A percentile compares a stretch with the other conserved stretches of the same genome.
Conservation (phyloP, 1,139 yeast genomes). For the Kodamaea sp. region DNA sequence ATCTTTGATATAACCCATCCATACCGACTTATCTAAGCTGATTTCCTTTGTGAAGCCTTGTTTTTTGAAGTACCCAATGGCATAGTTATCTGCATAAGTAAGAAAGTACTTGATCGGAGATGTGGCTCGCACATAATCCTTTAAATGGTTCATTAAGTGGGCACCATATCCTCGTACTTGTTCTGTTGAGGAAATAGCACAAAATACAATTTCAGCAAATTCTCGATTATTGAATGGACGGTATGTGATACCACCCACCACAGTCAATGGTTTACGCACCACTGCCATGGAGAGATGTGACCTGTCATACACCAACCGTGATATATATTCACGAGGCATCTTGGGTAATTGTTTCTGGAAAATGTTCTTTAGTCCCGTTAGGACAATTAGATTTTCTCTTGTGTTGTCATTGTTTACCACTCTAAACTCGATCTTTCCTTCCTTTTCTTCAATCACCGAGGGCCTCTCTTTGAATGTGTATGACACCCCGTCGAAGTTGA, state of each 20-base stretch:
- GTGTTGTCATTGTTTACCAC: slow-evolving; percentile 95
- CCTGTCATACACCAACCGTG: slow-evolving; percentile 90
- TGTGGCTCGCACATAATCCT: slow-evolving; percentile 91
- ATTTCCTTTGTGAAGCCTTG: slow-evolving; percentile 98
- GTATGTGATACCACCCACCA: slow-evolving; percentile 96
- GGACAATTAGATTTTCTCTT: slow-evolving; percentile 81
- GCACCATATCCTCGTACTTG: slow-evolving; percentile 99
- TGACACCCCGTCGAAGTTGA: slow-evolving; percentile 68
- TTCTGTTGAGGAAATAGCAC: slow-evolving; percentile 96
- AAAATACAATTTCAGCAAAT: slow-evolving; percentile 97
- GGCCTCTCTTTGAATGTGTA: slow-evolving; percentile 91
- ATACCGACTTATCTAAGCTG: slow-evolving; percentile 75
- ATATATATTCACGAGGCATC: slow-evolving; percentile 97
- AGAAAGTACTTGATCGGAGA: slow-evolving; percentile 83
- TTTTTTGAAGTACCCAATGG: slow-evolving; percentile 96
- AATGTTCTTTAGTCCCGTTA: slow-evolving; percentile 92
- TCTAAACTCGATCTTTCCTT: slow-evolving; percentile 88
- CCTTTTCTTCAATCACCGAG: slow-evolving; percentile 89
- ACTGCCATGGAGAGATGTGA: slow-evolving; percentile 96
- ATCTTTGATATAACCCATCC: slow-evolving; percentile 99
- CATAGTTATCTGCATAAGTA: slow-evolving; percentile 98
- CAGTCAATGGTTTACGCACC: slow-evolving; percentile 87
- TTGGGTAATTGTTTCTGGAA: slow-evolving; percentile 97
- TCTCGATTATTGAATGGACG: slow-evolving; percentile 87
- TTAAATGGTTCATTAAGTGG: slow-evolving; percentile 94